Evolutionary conservation across 2,329 filamentous ascomycete species (phyloP).

Genomic region (Alternaria brassicicola): DNA sequence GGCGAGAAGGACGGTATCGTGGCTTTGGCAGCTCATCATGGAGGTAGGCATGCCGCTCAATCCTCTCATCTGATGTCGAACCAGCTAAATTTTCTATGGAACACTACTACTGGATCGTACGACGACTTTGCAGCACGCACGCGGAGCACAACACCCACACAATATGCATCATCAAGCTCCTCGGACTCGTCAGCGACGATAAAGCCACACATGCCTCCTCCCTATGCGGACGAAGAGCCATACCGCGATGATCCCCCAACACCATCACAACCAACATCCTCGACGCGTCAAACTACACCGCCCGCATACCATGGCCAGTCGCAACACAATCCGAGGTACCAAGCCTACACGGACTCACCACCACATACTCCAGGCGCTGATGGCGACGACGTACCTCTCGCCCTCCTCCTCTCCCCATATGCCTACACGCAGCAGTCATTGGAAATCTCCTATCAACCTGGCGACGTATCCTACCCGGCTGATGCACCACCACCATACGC

Average conservation of each 20-base stretch:
- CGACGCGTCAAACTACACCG: neutral
- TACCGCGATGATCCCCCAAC: conserved; percentile 16
- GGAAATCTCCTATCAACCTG: neutral
- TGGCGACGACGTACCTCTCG: conserved; percentile 40
- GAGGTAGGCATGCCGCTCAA: conserved; percentile 5
- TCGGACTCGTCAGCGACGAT: neutral
- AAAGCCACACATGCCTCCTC: conserved; percentile 4
- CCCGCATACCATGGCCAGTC: neutral
- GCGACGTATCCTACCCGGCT: conserved; percentile 19
- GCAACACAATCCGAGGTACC: neutral
- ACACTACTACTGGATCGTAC: conserved; percentile 4
- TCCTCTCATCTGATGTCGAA: neutral
- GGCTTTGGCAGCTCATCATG: conserved; percentile 4
- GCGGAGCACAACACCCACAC: neutral
- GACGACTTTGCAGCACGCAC: neutral
- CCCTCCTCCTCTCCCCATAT: conserved; percentile 23
- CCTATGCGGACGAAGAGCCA: conserved; percentile 3
- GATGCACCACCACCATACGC: conserved; percentile 39
- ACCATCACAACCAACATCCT: neutral
- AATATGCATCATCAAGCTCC: neutral
- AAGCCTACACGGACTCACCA: conserved; percentile 13
- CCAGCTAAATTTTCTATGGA: conserved; percentile 1
- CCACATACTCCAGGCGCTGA: conserved; percentile 21
- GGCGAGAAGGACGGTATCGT: neutral
- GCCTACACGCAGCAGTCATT: conserved; percentile 9